Base-by-base conservation (phyloP, 2,329 filamentous ascomycete genomes). In the Arachnomyces sp. region DNA sequence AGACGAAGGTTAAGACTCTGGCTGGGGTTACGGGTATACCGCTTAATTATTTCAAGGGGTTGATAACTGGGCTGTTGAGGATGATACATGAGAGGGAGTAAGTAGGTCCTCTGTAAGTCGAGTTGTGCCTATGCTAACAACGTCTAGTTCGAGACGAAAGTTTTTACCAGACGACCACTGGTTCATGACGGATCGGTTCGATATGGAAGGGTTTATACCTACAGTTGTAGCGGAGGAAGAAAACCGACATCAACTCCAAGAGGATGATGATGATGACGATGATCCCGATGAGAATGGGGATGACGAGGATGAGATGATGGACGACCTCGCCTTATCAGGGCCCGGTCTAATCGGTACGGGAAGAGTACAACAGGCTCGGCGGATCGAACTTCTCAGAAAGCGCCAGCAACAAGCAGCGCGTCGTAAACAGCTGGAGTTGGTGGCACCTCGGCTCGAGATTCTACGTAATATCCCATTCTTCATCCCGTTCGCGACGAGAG, bases 391-490 rank as follows among this genome's bases (percentile, higher is more conserved):
- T 40, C 60, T 83, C 33, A 76, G 76, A 48, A 69, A 72, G 30
- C 75, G 79, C 48, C 79, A 86, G 53, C 75, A 79, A 47, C 79
- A 79, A 54, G 72, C 75, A 5, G 79, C 80, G 32, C 73, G 81
- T 29, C 79, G 81, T 49, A 79, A 84, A 48, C 76, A 84, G 45
- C 66, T 93, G 16, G 84, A 89, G 35, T 76, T 82, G 11, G 79
- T 94, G 45, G 86, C 84, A 0, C 90, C 92, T 1, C 82, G 90
- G 50, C 70, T 95, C 7, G 89, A 95, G 55, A 84, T 98, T 4
- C 65, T 98, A 37, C 82, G 92, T 50, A 93, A 96, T 54, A 93
- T 98, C 81, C 92, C 92, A 0, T 98, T 96, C 58, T 84, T 90
- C 49, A 92, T 98, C 33, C 92, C 90, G 0, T 98, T 98, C 52